A percentile compares a stretch with the other conserved stretches of the same genome.
Evolutionary conservation across 2,329 filamentous ascomycete species (phyloP).

Genomic region (Ambrosiella beaveri): DNA sequence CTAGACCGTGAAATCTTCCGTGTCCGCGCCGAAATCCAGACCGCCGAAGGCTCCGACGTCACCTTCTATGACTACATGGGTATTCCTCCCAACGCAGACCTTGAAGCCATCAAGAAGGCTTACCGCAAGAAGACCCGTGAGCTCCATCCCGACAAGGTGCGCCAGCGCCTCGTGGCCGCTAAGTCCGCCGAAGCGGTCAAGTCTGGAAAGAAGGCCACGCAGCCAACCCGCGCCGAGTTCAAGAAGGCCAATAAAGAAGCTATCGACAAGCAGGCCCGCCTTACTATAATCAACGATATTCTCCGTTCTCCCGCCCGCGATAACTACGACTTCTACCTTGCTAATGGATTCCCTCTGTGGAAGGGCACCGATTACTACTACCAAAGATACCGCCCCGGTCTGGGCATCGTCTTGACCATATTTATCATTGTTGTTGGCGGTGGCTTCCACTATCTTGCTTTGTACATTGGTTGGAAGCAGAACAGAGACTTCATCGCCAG

Average conservation of each 20-base stretch:
- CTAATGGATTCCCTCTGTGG: conserved; percentile 89
- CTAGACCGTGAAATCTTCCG: conserved; percentile 96
- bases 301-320: conserved; percentile 64
- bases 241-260: conserved; percentile 65
- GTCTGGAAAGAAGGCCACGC: conserved; percentile 39
- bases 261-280: conserved; percentile 63
- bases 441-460: conserved; percentile 66
- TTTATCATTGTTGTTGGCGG: conserved; percentile 72
- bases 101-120: conserved; percentile 83
- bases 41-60: conserved; percentile 58
- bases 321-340: conserved; percentile 86
- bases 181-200: conserved; percentile 37
- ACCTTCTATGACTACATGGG: conserved; percentile 94
- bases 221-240: conserved; percentile 61
- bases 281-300: conserved; percentile 72
- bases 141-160: conserved; percentile 91
- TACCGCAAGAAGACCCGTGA: conserved; percentile 74
- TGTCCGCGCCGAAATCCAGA: conserved; percentile 68
- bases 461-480: conserved; percentile 75
- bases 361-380: conserved; percentile 99
- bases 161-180: conserved; percentile 60
- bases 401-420: conserved; percentile 68
- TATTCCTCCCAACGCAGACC: conserved; percentile 51
- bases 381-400: conserved; percentile 73
- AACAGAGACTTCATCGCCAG: conserved; percentile 81